These are phyloP conservation scores for Botrytis cinerea DNA, from an alignment of 2,329 filamentous ascomycete genomes.

Conservation along the genomic window DNA sequence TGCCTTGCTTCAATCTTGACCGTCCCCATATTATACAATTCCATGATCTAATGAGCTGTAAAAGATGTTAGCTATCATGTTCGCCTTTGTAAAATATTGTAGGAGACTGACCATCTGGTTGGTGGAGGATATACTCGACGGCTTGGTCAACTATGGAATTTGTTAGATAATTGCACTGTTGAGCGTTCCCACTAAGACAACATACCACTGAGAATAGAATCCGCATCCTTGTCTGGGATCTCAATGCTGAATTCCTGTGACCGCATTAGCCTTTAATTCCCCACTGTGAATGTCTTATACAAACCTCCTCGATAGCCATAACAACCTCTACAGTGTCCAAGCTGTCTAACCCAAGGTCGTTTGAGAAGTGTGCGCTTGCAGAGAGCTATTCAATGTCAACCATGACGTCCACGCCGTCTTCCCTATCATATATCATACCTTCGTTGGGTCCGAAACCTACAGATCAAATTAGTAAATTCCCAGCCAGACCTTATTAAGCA, in stretches of 20 bases:
- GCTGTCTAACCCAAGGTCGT: constrained; percentile 95
- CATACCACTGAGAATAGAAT: constrained; percentile 75
- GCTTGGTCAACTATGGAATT: constrained; percentile 66
- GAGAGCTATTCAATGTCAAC: constrained; percentile 64
- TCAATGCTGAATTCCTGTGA: constrained; percentile 68
- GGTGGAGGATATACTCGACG: constrained; percentile 71
- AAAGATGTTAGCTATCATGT: neutral
- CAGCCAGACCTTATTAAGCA: neutral
- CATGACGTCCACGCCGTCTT: constrained; percentile 28
- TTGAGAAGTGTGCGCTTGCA: constrained; percentile 84
- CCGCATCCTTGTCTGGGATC: constrained; percentile 78
- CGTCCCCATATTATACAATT: constrained; percentile 38
- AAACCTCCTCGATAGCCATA: constrained; percentile 98
- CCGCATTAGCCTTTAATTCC: constrained; percentile 34
- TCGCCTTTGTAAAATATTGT: neutral
- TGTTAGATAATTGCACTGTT: constrained; percentile 10
- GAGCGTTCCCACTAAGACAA: constrained; percentile 26
- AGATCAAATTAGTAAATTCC: constrained; percentile 32
- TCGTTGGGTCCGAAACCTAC: constrained; percentile 67
- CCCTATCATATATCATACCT: constrained; percentile 50
- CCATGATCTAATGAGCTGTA: constrained; percentile 40
- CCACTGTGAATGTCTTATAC: constrained; percentile 21
- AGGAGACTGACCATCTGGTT: constrained; percentile 68
- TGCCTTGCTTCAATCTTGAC: constrained; percentile 20
- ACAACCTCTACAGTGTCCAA: constrained; percentile 99